Conservation (phyloP, 768 basidiomycete species). For the Rhodosporidiobolus odoratus region DNA sequence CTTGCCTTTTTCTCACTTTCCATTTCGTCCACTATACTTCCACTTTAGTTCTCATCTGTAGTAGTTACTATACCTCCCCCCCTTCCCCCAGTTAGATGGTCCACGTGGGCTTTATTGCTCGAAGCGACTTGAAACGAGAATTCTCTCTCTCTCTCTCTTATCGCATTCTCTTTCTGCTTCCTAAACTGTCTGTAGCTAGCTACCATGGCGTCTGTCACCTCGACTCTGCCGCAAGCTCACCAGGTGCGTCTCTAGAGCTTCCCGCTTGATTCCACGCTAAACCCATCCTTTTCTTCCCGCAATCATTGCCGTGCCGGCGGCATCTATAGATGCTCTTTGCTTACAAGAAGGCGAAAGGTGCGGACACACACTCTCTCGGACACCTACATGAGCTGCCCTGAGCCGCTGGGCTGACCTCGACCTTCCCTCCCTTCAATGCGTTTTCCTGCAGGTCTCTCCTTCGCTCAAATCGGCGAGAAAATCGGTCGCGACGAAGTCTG, state of each 20-base stretch:
- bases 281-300: too few relatives aligned
- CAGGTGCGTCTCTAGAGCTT: constrained; percentile 6
- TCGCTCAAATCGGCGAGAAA: constrained; percentile 61
- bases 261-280: too few relatives aligned
- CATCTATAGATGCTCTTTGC: constrained; percentile 2
- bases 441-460: constrained; percentile 46
- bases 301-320: too few relatives aligned
- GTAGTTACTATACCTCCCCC: too few relatives aligned
- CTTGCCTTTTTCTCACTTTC: too few relatives aligned
- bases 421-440: background rate
- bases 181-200: background rate
- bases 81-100: too few relatives aligned
- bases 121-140: too few relatives aligned
- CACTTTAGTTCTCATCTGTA: too few relatives aligned
- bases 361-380: background rate
- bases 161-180: background rate
- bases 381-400: background rate
- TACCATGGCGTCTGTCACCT: background rate
- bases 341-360: constrained; percentile 10
- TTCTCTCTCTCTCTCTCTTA: too few relatives aligned
- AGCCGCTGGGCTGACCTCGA: background rate
- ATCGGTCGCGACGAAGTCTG: constrained; percentile 73
- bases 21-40: too few relatives aligned
- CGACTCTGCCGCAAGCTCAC: background rate
- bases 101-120: too few relatives aligned